Percentiles rank a stretch among this genome's conserved stretches.
phyloP scores from a whole-genome alignment of 2,329 filamentous ascomycete species.

The Claviceps sp. region DNA sequence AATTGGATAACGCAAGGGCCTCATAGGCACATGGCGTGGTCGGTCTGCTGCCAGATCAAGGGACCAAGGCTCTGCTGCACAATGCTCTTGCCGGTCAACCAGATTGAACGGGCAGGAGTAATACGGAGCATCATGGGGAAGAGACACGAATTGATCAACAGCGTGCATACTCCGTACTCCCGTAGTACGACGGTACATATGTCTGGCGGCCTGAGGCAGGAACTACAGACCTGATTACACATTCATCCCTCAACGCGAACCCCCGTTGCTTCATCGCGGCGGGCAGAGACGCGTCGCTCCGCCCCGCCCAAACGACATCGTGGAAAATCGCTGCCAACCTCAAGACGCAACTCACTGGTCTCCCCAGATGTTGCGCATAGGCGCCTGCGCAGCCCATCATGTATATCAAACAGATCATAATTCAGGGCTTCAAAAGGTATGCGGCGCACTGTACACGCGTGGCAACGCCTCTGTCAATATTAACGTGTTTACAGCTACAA shows the following conservation, averaged over 20 bases:
- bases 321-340: background rate
- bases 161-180: no score
- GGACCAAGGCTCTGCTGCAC: no score
- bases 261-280: background rate
- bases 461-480: conserved; percentile 10
- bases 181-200: no score
- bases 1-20: no score
- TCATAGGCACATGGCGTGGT: no score
- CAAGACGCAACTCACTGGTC: conserved; percentile 13
- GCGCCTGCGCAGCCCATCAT: conserved; percentile 40
- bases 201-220: conserved; percentile 4
- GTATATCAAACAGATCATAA: conserved; percentile 99
- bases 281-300: conserved; percentile 5
- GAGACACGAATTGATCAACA: no score
- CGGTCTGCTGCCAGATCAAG: no score
- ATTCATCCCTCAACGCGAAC: conserved; percentile 5
- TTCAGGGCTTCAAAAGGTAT: conserved; percentile 98
- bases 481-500: conserved; percentile 60
- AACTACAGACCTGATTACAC: background rate
- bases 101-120: no score
- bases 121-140: no score
- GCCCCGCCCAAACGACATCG: background rate
- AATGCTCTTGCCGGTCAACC: no score
- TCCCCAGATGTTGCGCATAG: conserved; percentile 23
- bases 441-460: conserved; percentile 9